phyloP scores from a whole-genome alignment of 805 yeast species.

The Candida krabiensis region DNA sequence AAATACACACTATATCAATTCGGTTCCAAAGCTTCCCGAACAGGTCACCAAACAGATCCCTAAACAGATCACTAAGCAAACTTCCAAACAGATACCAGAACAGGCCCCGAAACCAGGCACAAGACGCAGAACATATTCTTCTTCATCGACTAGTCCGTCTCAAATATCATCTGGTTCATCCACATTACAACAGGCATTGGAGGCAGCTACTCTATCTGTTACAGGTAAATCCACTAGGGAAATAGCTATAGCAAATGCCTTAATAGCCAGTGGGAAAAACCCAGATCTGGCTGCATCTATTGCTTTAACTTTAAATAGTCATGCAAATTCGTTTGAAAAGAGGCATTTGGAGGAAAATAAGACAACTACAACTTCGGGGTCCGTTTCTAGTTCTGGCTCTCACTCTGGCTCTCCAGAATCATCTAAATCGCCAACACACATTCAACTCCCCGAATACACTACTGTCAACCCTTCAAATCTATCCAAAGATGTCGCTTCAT shows the following conservation, averaged over 20 bases:
- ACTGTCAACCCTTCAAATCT: slow-evolving; percentile 12
- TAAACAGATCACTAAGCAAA: background rate
- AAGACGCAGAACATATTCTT: background rate
- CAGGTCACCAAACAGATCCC: background rate
- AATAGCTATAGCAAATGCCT: slow-evolving; percentile 49
- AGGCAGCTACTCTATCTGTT: slow-evolving; percentile 55
- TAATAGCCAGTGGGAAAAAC: slow-evolving; percentile 50
- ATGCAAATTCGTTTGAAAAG: slow-evolving; percentile 19
- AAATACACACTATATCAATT: background rate
- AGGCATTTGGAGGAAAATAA: slow-evolving; percentile 9
- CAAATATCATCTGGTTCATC: slow-evolving; percentile 2
- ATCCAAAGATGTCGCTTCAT: slow-evolving; percentile 3
- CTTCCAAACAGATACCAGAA: background rate
- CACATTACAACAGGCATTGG: slow-evolving; percentile 46
- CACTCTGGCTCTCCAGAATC: slow-evolving; percentile 2
- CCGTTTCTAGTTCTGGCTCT: background rate
- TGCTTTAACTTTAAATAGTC: slow-evolving; percentile 25
- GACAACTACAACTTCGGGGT: background rate
- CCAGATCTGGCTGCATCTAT: slow-evolving; percentile 40
- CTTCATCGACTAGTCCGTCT: slow-evolving; percentile 1
- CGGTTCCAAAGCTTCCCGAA: background rate
- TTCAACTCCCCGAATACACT: background rate
- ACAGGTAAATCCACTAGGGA: slow-evolving; percentile 55
- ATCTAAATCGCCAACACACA: background rate
- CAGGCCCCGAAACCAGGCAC: slow-evolving; percentile 1